Evolutionary conservation across 345 rosid genomes (phyloP).

Genomic region (Gossypium ekmanianum): DNA sequence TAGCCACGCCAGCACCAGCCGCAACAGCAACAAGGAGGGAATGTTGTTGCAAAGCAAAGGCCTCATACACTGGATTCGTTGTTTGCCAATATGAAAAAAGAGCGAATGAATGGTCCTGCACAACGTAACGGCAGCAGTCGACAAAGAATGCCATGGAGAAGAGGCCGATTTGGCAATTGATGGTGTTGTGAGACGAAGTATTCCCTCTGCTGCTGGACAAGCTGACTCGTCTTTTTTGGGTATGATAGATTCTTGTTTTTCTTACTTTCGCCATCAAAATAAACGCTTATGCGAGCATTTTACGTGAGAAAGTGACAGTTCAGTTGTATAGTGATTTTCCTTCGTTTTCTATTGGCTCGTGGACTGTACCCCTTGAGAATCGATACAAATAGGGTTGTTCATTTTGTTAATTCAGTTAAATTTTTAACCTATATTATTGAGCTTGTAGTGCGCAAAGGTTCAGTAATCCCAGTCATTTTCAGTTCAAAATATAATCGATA

Average conservation of each 20-base stretch:
- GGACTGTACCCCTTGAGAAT: neutral
- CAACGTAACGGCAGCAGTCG: slow-evolving; percentile 30
- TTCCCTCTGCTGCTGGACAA: neutral
- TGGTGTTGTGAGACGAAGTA: neutral
- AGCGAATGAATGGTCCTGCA: slow-evolving; percentile 45
- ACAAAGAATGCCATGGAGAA: slow-evolving; percentile 49
- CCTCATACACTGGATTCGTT: slow-evolving; percentile 73
- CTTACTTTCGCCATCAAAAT: neutral
- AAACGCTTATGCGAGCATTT: neutral
- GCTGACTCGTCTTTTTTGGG: neutral
- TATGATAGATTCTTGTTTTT: neutral
- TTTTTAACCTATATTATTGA: neutral
- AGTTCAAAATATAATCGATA: too few species aligned
- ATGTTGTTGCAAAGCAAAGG: slow-evolving; percentile 40
- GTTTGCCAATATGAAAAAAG: slow-evolving; percentile 81
- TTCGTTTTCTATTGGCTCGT: neutral
- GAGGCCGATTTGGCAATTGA: slow-evolving; percentile 52
- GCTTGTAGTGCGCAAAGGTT: too few species aligned
- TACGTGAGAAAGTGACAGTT: neutral
- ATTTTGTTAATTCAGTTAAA: neutral
- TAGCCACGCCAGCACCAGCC: slow-evolving; percentile 25
- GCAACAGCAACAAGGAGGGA: slow-evolving; percentile 31
- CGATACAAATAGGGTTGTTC: too few species aligned
- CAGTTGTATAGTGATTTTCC: neutral
- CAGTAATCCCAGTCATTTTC: too few species aligned